These are phyloP conservation scores for Myxozyma lipomycoides DNA, from an alignment of 805 yeast species.

Conservation along the genomic window DNA sequence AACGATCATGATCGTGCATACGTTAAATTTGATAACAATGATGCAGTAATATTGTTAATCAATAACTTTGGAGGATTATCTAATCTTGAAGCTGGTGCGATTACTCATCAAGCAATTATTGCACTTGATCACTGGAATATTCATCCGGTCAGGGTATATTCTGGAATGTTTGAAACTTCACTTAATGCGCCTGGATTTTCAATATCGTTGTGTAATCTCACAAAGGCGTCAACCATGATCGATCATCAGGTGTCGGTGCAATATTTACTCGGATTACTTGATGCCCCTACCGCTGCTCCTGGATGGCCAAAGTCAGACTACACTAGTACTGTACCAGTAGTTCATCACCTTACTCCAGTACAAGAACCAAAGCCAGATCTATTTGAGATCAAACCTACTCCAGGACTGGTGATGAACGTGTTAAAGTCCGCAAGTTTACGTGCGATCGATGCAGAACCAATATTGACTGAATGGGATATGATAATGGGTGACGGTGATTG, in stretches of 20 bases:
- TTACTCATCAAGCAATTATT: slow-evolving; percentile 37
- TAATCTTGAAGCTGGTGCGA: slow-evolving; percentile 64
- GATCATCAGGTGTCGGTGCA: slow-evolving; percentile 1
- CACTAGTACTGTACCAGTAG: not conserved
- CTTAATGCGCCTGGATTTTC: slow-evolving; percentile 93
- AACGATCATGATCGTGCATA: slow-evolving; percentile 75
- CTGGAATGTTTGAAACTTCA: slow-evolving; percentile 82
- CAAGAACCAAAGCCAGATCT: not conserved
- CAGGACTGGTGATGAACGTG: slow-evolving; percentile 23
- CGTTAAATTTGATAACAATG: slow-evolving; percentile 60
- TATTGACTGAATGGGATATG: slow-evolving; percentile 79
- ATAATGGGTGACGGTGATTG: slow-evolving; percentile 96
- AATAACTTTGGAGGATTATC: slow-evolving; percentile 92
- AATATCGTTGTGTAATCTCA: slow-evolving; percentile 68
- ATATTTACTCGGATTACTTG: slow-evolving; percentile 15
- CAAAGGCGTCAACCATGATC: slow-evolving; percentile 34
- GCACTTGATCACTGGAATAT: slow-evolving; percentile 54
- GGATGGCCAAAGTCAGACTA: slow-evolving; percentile 21
- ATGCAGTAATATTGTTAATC: slow-evolving; percentile 65
- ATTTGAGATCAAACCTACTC: slow-evolving; percentile 8
- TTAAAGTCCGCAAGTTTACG: slow-evolving; percentile 50
- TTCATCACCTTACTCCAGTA: not conserved
- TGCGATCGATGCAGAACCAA: slow-evolving; percentile 64
- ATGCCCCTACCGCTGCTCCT: slow-evolving; percentile 25
- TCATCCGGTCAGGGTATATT: slow-evolving; percentile 61